These are phyloP conservation scores for Eremothecium sinecaudum DNA, from an alignment of 1,139 yeast species.

Conservation along the genomic window DNA sequence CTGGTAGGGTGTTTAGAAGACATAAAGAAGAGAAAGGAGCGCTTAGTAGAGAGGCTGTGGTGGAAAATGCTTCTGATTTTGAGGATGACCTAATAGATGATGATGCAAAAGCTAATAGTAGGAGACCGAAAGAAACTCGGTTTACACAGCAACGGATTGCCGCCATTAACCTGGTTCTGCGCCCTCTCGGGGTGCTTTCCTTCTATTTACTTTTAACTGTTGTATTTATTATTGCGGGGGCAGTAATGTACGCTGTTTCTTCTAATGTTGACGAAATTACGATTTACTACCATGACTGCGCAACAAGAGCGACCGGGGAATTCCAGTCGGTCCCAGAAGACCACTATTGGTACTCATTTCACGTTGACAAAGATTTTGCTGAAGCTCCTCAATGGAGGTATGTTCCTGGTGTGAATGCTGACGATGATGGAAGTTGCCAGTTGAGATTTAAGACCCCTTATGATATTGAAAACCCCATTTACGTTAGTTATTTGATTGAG, in stretches of 20 bases:
- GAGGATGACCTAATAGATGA: slow-evolving; percentile 30
- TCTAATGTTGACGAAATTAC: slow-evolving; percentile 64
- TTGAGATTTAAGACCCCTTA: slow-evolving; percentile 74
- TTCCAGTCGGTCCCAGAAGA: slow-evolving; percentile 56
- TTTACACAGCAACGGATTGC: slow-evolving; percentile 57
- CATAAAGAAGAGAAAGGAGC: slow-evolving; percentile 14
- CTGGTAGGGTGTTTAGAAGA: slow-evolving; percentile 22
- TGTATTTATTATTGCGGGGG: slow-evolving; percentile 88
- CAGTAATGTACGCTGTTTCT: slow-evolving; percentile 79
- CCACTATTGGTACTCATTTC: slow-evolving; percentile 47
- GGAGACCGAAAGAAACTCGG: slow-evolving; percentile 59
- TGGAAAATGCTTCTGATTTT: slow-evolving; percentile 30
- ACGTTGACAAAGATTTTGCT: slow-evolving; percentile 30
- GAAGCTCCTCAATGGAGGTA: slow-evolving; percentile 59
- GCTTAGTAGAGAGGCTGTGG: slow-evolving; percentile 16
- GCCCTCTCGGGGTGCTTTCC: slow-evolving; percentile 85
- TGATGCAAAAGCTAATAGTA: slow-evolving; percentile 34
- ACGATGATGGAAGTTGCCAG: slow-evolving; percentile 55
- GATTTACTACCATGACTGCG: slow-evolving; percentile 77
- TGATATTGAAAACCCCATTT: slow-evolving; percentile 66
- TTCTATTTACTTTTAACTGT: slow-evolving; percentile 64
- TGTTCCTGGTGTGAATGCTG: slow-evolving; percentile 37
- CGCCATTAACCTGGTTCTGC: slow-evolving; percentile 68
- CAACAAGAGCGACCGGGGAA: slow-evolving; percentile 42
- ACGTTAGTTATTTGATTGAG: slow-evolving; percentile 68